Conservation (phyloP, 2,329 filamentous ascomycete species). For the Davidsoniella neocaledoniae region DNA sequence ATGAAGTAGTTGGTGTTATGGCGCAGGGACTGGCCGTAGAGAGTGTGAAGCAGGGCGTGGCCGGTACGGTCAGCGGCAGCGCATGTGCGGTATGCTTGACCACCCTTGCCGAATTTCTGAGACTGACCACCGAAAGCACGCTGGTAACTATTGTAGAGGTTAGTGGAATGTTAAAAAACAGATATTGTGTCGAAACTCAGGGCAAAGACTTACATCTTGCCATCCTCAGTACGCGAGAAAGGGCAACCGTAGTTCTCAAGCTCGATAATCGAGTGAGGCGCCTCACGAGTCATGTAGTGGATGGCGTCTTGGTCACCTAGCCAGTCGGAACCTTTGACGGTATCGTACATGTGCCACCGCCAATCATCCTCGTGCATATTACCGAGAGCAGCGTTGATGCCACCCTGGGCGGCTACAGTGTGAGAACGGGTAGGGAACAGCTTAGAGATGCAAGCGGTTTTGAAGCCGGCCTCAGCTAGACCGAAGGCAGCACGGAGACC, state of each 20-base stretch:
- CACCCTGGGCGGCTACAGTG: conserved; percentile 67
- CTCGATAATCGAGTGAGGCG: conserved; percentile 79
- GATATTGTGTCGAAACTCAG: conserved; percentile 2
- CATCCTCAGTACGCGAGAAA: conserved; percentile 90
- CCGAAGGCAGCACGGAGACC: conserved; percentile 73
- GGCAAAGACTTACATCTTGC: conserved; percentile 54
- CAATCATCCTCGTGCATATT: conserved; percentile 99
- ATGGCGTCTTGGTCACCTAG: conserved; percentile 94
- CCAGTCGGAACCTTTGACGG: conserved; percentile 95
- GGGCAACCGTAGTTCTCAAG: conserved; percentile 96
- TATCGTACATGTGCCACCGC: conserved; percentile 99
- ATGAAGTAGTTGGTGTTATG: conserved; percentile 99
- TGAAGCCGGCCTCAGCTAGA: conserved; percentile 75
- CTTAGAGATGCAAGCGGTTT: conserved; percentile 76
- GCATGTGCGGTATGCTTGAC: conserved; percentile 94
- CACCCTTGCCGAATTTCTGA: conserved; percentile 86
- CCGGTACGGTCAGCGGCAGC: conserved; percentile 93
- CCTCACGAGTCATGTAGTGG: conserved; percentile 96
- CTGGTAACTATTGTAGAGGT: conserved; percentile 53
- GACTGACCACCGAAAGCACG: conserved; percentile 97
- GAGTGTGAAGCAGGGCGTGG: conserved; percentile 92
- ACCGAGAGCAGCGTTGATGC: conserved; percentile 75
- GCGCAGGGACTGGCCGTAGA: conserved; percentile 90
- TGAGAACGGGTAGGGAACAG: conserved; percentile 75
- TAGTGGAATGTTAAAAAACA: conserved; percentile 10